A percentile compares a stretch with the other conserved stretches of the same genome.
phyloP scores from a whole-genome alignment of 768 basidiomycete genomes.

The Guyanaporus albipodus region DNA sequence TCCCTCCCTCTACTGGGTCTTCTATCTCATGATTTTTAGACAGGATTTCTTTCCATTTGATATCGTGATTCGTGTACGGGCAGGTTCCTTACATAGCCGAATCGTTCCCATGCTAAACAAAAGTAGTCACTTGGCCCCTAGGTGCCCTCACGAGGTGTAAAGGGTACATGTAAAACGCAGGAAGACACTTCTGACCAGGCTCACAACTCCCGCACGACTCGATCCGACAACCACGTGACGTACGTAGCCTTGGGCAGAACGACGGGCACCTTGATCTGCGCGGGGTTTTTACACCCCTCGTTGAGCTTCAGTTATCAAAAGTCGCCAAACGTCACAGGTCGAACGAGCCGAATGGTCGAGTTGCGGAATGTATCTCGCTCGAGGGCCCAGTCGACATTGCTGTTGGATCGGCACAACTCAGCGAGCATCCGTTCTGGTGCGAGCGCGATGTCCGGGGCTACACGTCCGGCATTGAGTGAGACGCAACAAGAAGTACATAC shows the following conservation, averaged over 20 bases:
- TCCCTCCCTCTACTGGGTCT: too few species aligned
- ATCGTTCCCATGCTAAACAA: too few species aligned
- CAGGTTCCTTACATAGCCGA: too few species aligned
- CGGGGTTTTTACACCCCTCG: neutral
- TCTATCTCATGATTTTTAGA: too few species aligned
- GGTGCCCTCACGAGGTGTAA: too few species aligned
- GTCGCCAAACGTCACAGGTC: conserved; percentile 16
- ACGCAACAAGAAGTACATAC: too few species aligned
- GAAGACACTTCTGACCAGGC: neutral
- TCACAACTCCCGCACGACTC: conserved; percentile 13
- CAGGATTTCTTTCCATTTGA: too few species aligned
- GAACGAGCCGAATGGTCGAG: conserved; percentile 19
- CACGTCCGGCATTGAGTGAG: too few species aligned
- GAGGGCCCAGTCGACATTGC: neutral
- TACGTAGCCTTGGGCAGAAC: neutral
- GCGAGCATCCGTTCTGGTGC: conserved; percentile 5
- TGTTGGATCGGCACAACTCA: neutral
- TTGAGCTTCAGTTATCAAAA: conserved; percentile 15
- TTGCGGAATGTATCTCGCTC: neutral
- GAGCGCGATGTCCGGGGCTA: neutral
- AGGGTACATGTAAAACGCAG: too few species aligned
- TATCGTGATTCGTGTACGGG: too few species aligned
- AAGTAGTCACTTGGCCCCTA: too few species aligned
- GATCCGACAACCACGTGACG: conserved; percentile 9
- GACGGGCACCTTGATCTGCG: conserved; percentile 14